Percentiles rank a stretch among this genome's conserved stretches.
Evolutionary conservation across 1,284 basidiomycete genomes (phyloP).

Genomic region (Rhodotorula glutinis): DNA sequence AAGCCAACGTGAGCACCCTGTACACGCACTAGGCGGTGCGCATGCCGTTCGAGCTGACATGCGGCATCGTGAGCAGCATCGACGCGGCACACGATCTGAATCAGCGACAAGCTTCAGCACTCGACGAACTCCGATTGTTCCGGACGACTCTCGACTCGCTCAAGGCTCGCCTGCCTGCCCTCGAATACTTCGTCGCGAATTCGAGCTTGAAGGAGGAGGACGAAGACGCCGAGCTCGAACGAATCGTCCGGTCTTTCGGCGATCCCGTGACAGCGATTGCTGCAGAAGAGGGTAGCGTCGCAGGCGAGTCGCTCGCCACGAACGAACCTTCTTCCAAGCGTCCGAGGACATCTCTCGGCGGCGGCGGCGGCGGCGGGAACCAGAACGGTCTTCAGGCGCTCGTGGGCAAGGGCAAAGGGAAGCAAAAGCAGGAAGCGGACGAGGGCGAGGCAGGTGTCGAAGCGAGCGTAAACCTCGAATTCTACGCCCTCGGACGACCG

Average conservation of each 20-base stretch:
- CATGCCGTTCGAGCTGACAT: not conserved
- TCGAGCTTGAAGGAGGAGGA: slow-evolving; percentile 6
- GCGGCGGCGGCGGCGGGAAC: too few species aligned
- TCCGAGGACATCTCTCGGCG: not conserved
- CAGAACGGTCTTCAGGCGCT: too few species aligned
- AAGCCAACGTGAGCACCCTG: slow-evolving; percentile 15
- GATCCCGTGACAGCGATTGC: slow-evolving; percentile 15
- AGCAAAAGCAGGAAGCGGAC: slow-evolving; percentile 15
- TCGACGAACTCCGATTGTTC: slow-evolving; percentile 34
- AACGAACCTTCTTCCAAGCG: slow-evolving; percentile 15
- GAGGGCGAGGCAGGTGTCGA: slow-evolving; percentile 26
- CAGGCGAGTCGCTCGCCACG: not conserved
- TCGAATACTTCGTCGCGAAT: slow-evolving; percentile 36
- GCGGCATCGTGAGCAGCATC: not conserved
- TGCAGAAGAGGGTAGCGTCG: not conserved
- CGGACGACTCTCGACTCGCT: slow-evolving; percentile 34
- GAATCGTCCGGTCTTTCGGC: slow-evolving; percentile 20
- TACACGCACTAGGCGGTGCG: not conserved
- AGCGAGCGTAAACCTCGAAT: slow-evolving; percentile 35
- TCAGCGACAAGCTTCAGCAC: slow-evolving; percentile 21
- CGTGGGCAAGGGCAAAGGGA: not conserved
- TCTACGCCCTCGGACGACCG: slow-evolving; percentile 29
- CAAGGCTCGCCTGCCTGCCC: slow-evolving; percentile 28
- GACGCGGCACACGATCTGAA: slow-evolving; percentile 21
- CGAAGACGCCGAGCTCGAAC: slow-evolving; percentile 21